These are phyloP conservation scores for Fusarium setosum DNA, from an alignment of 2,329 filamentous ascomycete species.

Conservation along the genomic window DNA sequence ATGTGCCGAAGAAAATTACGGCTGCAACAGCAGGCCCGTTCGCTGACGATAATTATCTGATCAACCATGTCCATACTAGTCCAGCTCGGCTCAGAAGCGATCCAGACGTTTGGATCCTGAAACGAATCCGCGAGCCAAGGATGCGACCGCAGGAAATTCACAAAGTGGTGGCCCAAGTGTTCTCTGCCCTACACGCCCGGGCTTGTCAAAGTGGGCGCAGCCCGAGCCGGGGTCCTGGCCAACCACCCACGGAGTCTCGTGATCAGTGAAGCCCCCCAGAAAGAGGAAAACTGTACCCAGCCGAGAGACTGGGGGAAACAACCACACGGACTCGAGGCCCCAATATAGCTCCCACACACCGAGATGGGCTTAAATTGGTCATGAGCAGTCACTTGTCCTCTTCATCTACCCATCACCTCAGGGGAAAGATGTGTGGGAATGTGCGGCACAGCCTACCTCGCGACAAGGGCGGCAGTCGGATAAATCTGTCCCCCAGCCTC, in stretches of 20 bases:
- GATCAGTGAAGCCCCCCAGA: neutral
- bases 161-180: neutral
- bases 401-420: neutral
- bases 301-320: neutral
- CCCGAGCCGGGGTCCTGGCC: neutral
- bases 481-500: conserved; percentile 4
- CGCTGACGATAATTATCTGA: no score
- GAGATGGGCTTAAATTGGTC: neutral
- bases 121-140: neutral
- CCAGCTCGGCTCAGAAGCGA: no score
- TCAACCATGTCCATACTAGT: no score
- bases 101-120: no score
- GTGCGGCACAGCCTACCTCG: neutral
- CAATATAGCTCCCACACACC: neutral
- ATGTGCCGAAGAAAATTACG: no score
- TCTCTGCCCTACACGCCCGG: neutral
- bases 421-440: neutral
- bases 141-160: neutral
- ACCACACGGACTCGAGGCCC: no score
- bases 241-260: neutral
- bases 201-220: neutral
- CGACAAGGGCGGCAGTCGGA: neutral
- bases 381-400: neutral
- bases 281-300: neutral
- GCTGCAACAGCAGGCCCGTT: no score